Conservation (phyloP, 169 alveolate genomes). For the Pseudocohnilembus persalinus region DNA sequence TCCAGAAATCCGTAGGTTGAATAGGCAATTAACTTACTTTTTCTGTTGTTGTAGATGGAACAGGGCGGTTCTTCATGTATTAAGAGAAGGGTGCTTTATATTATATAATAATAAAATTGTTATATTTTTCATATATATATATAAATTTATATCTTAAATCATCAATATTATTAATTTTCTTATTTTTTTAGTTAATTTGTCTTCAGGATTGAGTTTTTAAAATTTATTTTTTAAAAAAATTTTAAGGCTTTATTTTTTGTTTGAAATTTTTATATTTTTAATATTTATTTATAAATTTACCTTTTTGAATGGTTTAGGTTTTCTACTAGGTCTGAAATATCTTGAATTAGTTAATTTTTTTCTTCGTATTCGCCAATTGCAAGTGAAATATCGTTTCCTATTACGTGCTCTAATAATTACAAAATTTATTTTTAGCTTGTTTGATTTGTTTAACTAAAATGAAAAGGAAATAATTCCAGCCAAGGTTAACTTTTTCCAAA, state of each 20-base stretch:
- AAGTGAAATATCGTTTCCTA: neutral
- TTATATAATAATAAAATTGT: no score
- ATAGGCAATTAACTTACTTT: neutral
- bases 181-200: no score
- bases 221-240: no score
- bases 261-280: no score
- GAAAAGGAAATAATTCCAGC: neutral
- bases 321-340: neutral
- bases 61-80: neutral
- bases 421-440: no score
- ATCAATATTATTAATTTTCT: no score
- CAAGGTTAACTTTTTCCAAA: neutral
- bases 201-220: no score
- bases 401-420: neutral
- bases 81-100: neutral
- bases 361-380: neutral
- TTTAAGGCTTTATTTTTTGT: no score
- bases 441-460: neutral
- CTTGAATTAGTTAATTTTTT: neutral
- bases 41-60: neutral
- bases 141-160: no score
- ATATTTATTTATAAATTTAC: neutral
- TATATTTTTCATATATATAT: neutral
- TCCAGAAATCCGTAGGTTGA: neutral
- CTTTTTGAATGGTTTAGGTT: neutral